These are phyloP conservation scores for Venturia nashicola DNA, from an alignment of 2,329 filamentous ascomycete species.

Conservation along the genomic window DNA sequence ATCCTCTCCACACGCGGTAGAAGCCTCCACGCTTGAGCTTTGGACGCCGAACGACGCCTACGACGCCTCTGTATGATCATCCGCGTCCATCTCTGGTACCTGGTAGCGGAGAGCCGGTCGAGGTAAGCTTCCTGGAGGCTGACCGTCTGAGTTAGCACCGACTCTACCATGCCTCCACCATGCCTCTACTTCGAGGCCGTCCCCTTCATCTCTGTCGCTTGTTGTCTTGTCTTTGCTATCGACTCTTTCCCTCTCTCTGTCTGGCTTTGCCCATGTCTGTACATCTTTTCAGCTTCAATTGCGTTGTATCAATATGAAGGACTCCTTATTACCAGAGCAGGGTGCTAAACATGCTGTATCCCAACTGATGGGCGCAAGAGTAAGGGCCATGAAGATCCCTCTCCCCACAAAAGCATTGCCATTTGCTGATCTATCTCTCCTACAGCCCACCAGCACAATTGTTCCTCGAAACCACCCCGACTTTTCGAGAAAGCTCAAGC, in stretches of 20 bases:
- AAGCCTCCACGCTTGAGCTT: neutral
- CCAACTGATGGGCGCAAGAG: neutral
- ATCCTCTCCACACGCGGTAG: too few relatives aligned
- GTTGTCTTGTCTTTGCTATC: neutral
- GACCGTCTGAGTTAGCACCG: neutral
- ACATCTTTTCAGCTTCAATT: neutral
- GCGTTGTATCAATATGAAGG: neutral
- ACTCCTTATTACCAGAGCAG: neutral
- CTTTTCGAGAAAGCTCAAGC: constrained; percentile 4
- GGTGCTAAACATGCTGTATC: neutral
- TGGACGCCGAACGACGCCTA: neutral
- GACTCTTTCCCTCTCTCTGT: neutral
- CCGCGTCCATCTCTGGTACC: neutral
- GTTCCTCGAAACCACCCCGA: constrained; percentile 1
- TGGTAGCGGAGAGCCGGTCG: neutral
- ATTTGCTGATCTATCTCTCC: neutral
- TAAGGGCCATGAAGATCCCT: neutral
- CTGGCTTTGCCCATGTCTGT: neutral
- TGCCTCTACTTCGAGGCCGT: neutral
- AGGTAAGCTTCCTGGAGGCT: neutral
- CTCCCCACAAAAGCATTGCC: neutral
- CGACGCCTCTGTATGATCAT: neutral
- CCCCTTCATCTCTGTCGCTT: neutral
- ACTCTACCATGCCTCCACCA: neutral
- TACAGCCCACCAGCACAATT: neutral